phyloP scores from a whole-genome alignment of 2,329 filamentous ascomycete species.

The Metarhizium album region DNA sequence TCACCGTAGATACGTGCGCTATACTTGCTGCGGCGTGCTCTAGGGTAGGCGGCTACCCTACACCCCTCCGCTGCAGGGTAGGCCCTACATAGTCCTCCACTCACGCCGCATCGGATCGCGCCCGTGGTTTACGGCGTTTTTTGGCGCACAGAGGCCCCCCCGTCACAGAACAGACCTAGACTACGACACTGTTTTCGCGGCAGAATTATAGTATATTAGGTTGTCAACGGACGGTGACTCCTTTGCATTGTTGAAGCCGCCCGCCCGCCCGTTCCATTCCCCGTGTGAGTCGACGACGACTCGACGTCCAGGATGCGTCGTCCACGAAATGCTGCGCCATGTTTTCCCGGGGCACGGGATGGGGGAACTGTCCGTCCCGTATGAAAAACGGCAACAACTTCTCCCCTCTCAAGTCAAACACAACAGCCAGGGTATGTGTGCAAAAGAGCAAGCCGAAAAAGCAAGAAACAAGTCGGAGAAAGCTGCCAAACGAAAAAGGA shows the following conservation, averaged over 20 bases:
- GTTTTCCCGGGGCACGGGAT: no score
- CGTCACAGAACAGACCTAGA: background rate
- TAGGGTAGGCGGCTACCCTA: no score
- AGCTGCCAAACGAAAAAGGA: background rate
- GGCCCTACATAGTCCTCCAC: no score
- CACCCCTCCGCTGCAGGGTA: no score
- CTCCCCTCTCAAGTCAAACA: background rate
- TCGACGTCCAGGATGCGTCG: no score
- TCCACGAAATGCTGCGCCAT: background rate
- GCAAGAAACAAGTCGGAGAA: background rate
- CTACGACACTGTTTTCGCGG: background rate
- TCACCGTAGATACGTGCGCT: no score
- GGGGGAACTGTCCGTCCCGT: background rate
- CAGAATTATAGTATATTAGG: background rate
- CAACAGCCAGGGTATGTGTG: conserved; percentile 17
- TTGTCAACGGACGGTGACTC: no score
- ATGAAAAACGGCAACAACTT: background rate
- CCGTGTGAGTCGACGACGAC: no score
- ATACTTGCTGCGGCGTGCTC: no score
- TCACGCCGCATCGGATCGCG: no score
- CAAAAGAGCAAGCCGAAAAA: background rate
- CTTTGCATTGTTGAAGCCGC: background rate
- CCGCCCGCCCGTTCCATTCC: no score
- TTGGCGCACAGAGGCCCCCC: background rate
- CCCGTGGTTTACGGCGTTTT: background rate